Percentiles rank a stretch among this genome's conserved stretches.
Evolutionary conservation across 495 filamentous ascomycete genomes (phyloP).

Genomic region (Aspergillus sclerotioniger): DNA sequence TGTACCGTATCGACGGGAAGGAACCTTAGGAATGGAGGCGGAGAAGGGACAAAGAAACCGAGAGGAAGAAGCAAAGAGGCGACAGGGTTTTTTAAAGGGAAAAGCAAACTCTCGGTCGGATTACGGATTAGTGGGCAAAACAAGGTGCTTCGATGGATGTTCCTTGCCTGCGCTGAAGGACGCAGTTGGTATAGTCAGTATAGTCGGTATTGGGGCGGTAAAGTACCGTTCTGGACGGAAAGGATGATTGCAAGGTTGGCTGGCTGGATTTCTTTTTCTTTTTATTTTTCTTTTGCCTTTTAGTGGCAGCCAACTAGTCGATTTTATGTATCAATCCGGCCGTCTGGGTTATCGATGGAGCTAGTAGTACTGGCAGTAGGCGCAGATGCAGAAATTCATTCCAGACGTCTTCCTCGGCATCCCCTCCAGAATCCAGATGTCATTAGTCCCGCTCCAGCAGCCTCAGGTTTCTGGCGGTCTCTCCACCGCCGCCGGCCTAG

Average conservation of each 20-base stretch:
- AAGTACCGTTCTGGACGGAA: neutral
- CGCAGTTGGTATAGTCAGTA: neutral
- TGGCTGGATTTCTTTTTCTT: too few species aligned
- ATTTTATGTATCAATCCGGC: too few species aligned
- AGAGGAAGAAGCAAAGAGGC: neutral
- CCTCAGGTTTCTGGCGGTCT: neutral
- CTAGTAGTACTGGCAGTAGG: too few species aligned
- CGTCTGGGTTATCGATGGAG: too few species aligned
- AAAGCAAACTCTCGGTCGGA: neutral
- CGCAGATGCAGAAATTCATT: too few species aligned
- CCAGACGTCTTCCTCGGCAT: too few species aligned
- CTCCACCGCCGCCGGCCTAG: slow-evolving; percentile 7
- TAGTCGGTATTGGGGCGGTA: neutral
- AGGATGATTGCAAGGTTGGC: too few species aligned
- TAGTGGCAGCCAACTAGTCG: too few species aligned
- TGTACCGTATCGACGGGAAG: neutral
- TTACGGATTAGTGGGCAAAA: neutral
- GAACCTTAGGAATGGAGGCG: neutral
- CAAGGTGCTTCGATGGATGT: neutral
- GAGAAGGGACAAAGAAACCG: neutral
- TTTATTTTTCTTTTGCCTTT: too few species aligned
- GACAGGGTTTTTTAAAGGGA: neutral
- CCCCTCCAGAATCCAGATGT: too few species aligned
- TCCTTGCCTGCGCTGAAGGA: neutral
- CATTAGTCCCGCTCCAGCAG: neutral